Evolutionary conservation across 2,329 filamentous ascomycete genomes (phyloP).

Genomic region (Byssochlamys sp.): DNA sequence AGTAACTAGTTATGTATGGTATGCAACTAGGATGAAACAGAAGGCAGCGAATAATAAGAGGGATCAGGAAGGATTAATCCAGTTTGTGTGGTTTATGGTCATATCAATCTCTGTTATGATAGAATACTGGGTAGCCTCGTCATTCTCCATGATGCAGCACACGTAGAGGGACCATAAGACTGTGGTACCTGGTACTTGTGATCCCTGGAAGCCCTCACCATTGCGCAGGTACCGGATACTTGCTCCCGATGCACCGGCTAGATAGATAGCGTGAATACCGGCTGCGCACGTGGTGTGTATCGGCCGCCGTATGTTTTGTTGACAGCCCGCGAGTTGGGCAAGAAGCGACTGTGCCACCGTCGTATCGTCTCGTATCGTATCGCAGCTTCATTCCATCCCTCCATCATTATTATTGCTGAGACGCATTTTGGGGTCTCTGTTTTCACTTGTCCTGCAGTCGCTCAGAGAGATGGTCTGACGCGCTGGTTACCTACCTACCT

Average conservation of each 20-base stretch:
- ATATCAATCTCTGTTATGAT: no score
- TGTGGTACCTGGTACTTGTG: not conserved
- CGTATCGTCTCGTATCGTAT: conserved; percentile 1
- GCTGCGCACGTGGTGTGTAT: conserved; percentile 14
- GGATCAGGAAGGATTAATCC: no score
- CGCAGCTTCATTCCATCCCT: not conserved
- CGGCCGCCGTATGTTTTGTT: conserved; percentile 31
- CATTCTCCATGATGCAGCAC: no score
- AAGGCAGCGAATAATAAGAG: no score
- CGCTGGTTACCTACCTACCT: not conserved
- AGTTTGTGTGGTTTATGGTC: no score
- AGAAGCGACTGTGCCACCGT: not conserved
- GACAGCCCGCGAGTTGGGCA: conserved; percentile 8
- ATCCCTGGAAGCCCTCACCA: not conserved
- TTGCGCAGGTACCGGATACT: not conserved
- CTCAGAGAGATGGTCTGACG: not conserved
- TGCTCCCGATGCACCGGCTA: not conserved
- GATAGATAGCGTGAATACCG: not conserved
- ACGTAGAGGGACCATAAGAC: no score
- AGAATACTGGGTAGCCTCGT: no score
- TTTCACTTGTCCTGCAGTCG: not conserved
- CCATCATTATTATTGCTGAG: not conserved
- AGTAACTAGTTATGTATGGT: not conserved
- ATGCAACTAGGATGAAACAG: not conserved
- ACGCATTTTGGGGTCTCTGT: not conserved